These are phyloP conservation scores for Petrea volubilis DNA, from an alignment of 257 asterid genomes.

Conservation along the genomic window DNA sequence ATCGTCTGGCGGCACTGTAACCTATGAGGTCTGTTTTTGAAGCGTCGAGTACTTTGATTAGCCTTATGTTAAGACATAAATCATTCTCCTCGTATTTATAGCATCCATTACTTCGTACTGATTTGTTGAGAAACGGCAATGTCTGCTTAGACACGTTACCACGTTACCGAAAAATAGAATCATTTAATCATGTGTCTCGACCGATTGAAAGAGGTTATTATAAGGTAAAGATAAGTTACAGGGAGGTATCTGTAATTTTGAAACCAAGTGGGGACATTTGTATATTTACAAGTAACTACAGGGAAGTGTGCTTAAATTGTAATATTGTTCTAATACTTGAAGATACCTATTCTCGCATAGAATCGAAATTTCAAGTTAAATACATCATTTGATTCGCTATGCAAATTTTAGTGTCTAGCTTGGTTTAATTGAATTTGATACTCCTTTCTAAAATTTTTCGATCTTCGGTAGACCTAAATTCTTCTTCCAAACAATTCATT, in stretches of 20 bases:
- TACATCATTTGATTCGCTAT: no score
- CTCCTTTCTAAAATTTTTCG: background rate
- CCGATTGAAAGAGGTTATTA: no score
- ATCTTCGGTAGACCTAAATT: background rate
- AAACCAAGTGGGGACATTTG: no score
- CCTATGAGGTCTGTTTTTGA: conserved; percentile 52
- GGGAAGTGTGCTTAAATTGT: no score
- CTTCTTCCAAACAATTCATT: background rate
- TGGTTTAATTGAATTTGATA: background rate
- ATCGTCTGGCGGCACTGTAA: conserved; percentile 60
- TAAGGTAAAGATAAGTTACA: no score
- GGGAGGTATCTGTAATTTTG: no score
- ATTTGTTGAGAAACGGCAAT: background rate
- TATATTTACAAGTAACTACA: no score
- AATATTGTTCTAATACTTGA: no score
- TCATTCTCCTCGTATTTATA: background rate
- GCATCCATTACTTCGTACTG: background rate
- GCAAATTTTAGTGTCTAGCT: background rate
- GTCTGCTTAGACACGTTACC: background rate
- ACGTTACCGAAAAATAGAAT: background rate
- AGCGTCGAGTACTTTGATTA: background rate
- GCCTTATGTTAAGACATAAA: background rate
- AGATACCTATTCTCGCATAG: no score
- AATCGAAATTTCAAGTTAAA: no score
- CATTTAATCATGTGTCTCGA: no score